Evolutionary conservation across 192 early-diverging fungal genomes (phyloP).

Genomic region (Linnemannia hyalina): DNA sequence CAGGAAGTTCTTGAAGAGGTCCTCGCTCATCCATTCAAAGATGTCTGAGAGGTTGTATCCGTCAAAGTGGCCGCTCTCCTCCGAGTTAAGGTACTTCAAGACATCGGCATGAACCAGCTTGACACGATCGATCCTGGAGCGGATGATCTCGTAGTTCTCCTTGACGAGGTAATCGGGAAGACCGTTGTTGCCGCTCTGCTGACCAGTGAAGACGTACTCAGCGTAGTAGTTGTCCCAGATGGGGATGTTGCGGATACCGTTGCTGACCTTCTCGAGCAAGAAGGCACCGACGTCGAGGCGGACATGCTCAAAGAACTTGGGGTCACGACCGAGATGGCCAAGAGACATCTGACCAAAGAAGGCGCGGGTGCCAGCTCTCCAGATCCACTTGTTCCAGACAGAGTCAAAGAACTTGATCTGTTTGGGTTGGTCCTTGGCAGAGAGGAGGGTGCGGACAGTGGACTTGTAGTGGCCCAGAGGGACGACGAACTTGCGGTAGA

Average conservation of each 20-base stretch:
- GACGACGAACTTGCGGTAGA: slow-evolving; percentile 46
- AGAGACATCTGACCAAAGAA: slow-evolving; percentile 56
- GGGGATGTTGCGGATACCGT: slow-evolving; percentile 50
- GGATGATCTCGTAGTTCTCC: slow-evolving; percentile 52
- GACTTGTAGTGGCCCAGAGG: slow-evolving; percentile 43
- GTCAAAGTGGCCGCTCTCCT: slow-evolving; percentile 53
- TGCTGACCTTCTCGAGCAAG: slow-evolving; percentile 42
- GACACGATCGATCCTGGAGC: slow-evolving; percentile 47
- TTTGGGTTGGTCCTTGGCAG: slow-evolving; percentile 16
- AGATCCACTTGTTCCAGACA: slow-evolving; percentile 50
- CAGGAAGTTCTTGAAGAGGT: slow-evolving; percentile 52
- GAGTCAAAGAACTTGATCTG: slow-evolving; percentile 51
- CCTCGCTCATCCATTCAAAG: slow-evolving; percentile 57
- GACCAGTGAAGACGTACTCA: slow-evolving; percentile 54
- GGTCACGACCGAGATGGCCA: slow-evolving; percentile 49
- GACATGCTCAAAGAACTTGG: slow-evolving; percentile 56
- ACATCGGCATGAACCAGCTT: slow-evolving; percentile 43
- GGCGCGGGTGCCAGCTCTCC: slow-evolving; percentile 31
- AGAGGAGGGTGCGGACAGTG: slow-evolving; percentile 28
- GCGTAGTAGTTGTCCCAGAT: slow-evolving; percentile 56
- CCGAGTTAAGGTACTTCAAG: slow-evolving; percentile 49
- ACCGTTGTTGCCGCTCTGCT: slow-evolving; percentile 35
- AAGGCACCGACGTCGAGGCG: slow-evolving; percentile 52
- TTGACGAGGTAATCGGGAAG: slow-evolving; percentile 44
- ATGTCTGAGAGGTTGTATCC: slow-evolving; percentile 55